Conservation (phyloP, 768 basidiomycete species). For the Podaxis mareebaensis region DNA sequence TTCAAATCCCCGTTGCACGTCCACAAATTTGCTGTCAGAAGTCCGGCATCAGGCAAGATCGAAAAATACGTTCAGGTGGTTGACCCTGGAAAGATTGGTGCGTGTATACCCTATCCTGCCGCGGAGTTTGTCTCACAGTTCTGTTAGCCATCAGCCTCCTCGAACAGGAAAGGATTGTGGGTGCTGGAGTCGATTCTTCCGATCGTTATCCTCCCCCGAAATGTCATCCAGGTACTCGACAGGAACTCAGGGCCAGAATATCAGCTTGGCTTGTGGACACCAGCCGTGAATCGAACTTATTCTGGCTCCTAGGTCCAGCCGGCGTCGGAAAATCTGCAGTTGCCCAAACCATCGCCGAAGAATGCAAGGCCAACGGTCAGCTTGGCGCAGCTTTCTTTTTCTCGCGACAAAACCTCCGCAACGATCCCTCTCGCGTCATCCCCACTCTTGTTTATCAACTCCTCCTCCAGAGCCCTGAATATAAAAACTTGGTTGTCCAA, state of each 20-base stretch:
- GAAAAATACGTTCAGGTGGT: not conserved
- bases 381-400: slow-evolving; percentile 13
- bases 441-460: slow-evolving; percentile 14
- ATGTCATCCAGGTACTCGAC: slow-evolving; percentile 3
- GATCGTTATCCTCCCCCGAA: slow-evolving; percentile 1
- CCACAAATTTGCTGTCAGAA: not conserved
- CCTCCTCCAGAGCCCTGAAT: not conserved
- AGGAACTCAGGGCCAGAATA: not conserved
- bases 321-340: slow-evolving; percentile 17
- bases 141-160: not conserved
- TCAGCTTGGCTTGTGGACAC: not conserved
- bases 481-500: not conserved
- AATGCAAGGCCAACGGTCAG: not conserved
- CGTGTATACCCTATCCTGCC: not conserved
- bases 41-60: not conserved
- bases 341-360: slow-evolving; percentile 7
- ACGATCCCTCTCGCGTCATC: not conserved
- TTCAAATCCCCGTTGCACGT: too few species aligned
- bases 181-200: not conserved
- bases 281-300: not conserved
- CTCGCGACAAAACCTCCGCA: not conserved
- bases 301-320: slow-evolving; percentile 13
- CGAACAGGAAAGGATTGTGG: not conserved
- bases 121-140: not conserved
- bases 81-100: not conserved